Conservation (phyloP, 495 filamentous ascomycete species). For the Aspergillus sparsus region DNA sequence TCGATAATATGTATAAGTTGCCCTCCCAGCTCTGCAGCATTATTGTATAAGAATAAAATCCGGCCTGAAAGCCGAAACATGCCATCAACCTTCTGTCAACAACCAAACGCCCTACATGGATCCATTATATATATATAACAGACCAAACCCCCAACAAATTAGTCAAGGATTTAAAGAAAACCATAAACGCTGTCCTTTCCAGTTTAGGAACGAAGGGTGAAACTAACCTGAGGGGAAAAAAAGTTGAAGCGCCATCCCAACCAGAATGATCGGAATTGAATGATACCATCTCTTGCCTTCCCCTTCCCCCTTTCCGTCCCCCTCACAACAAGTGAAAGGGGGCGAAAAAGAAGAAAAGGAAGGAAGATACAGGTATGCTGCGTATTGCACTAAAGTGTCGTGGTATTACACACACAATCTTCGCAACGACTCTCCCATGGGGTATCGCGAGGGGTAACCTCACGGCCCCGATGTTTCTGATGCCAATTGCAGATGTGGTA, state of each 20-base stretch:
- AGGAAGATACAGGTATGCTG: constrained; percentile 64
- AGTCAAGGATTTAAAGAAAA: constrained; percentile 35
- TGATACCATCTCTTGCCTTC: constrained; percentile 62
- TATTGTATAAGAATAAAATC: not conserved
- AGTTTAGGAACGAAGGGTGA: constrained; percentile 17
- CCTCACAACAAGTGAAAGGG: too few relatives aligned
- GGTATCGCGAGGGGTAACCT: constrained; percentile 38
- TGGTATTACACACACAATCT: constrained; percentile 82
- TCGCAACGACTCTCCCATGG: constrained; percentile 90
- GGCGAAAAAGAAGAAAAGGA: constrained; percentile 15
- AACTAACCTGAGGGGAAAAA: constrained; percentile 66
- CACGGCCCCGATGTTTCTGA: constrained; percentile 88
- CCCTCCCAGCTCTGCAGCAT: not conserved
- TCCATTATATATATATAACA: constrained; percentile 17
- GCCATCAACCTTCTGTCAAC: not conserved
- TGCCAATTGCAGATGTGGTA: constrained; percentile 89
- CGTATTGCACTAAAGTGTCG: constrained; percentile 99
- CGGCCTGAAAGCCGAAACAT: not conserved
- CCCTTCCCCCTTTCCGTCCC: constrained; percentile 21
- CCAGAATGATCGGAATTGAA: constrained; percentile 99
- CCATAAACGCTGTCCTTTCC: constrained; percentile 28
- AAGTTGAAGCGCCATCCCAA: constrained; percentile 75
- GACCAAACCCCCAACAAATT: constrained; percentile 36
- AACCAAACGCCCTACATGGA: constrained; percentile 2
- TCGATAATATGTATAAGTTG: too few relatives aligned